Conservation (phyloP, 75 land plant species). For the Ceratopteris richardii region DNA sequence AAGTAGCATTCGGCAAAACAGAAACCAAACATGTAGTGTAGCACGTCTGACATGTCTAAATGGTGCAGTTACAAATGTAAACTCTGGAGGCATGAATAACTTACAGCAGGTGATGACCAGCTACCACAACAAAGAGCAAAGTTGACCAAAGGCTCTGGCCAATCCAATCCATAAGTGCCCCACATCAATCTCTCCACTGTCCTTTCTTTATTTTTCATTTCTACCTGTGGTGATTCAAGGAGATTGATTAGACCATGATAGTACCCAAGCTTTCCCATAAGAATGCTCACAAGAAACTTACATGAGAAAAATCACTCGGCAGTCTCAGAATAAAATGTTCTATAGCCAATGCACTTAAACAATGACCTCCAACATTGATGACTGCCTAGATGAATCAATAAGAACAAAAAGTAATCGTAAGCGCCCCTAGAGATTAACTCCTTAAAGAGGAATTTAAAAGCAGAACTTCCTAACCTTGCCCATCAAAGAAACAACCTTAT, state of each 20-base stretch:
- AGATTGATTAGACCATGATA: neutral
- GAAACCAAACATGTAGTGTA: too few species aligned
- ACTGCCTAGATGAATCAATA: slow-evolving; percentile 38
- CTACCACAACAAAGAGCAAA: slow-evolving; percentile 97
- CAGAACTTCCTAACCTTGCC: slow-evolving; percentile 38
- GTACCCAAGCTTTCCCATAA: neutral
- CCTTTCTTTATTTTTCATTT: slow-evolving; percentile 29
- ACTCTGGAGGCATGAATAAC: slow-evolving; percentile 14
- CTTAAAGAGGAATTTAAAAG: neutral
- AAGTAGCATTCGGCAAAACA: too few species aligned
- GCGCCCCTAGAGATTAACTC: neutral
- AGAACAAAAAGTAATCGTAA: neutral
- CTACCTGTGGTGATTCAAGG: slow-evolving; percentile 16
- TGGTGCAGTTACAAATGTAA: too few species aligned
- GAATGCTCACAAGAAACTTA: slow-evolving; percentile 21
- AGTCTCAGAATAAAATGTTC: slow-evolving; percentile 80
- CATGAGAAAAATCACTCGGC: slow-evolving; percentile 60
- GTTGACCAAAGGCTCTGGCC: slow-evolving; percentile 87
- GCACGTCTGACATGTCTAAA: too few species aligned
- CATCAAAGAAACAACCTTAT: slow-evolving; percentile 59
- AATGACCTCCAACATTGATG: slow-evolving; percentile 61
- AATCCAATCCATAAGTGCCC: slow-evolving; percentile 53
- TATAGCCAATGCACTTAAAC: slow-evolving; percentile 69
- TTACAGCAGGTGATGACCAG: slow-evolving; percentile 95
- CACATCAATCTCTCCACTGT: slow-evolving; percentile 32